phyloP scores from a whole-genome alignment of 2,329 filamentous ascomycete genomes.

The Cercospora sp. region DNA sequence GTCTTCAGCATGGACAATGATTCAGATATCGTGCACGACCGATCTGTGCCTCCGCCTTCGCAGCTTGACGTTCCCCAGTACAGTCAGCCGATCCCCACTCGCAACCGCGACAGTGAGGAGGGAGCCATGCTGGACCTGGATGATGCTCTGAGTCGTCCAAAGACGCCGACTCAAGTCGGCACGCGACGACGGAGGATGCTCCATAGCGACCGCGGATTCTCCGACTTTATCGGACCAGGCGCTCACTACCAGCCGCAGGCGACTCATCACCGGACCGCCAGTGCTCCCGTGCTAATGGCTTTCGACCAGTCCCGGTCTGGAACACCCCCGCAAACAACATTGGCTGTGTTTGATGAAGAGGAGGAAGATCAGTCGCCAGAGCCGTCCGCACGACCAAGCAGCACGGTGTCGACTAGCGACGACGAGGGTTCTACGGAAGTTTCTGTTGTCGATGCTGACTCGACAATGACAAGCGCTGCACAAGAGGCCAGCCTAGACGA shows the following conservation, averaged over 20 bases:
- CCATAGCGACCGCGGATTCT: conserved; percentile 73
- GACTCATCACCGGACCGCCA: conserved; percentile 70
- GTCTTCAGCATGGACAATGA: conserved; percentile 32
- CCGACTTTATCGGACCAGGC: conserved; percentile 66
- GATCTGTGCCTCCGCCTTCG: not conserved
- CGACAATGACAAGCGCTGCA: conserved; percentile 4
- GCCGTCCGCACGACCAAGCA: conserved; percentile 10
- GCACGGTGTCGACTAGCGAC: conserved; percentile 15
- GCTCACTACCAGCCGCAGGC: conserved; percentile 59
- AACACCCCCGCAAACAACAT: conserved; percentile 57
- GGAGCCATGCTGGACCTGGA: conserved; percentile 91
- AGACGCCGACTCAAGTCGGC: conserved; percentile 67
- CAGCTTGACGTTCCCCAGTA: conserved; percentile 14
- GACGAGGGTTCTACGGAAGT: conserved; percentile 33
- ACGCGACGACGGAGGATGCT: conserved; percentile 70
- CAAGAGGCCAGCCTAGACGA: conserved; percentile 20
- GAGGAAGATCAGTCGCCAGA: conserved; percentile 37
- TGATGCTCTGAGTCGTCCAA: conserved; percentile 88
- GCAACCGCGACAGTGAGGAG: conserved; percentile 50
- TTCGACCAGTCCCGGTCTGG: conserved; percentile 57
- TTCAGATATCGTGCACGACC: conserved; percentile 14
- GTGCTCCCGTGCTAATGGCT: conserved; percentile 74
- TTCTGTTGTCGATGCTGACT: conserved; percentile 36
- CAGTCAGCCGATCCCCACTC: conserved; percentile 17
- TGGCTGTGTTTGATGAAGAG: conserved; percentile 79